Base-by-base conservation (phyloP, 129 eudicot genomes). In the Mikania micrantha region DNA sequence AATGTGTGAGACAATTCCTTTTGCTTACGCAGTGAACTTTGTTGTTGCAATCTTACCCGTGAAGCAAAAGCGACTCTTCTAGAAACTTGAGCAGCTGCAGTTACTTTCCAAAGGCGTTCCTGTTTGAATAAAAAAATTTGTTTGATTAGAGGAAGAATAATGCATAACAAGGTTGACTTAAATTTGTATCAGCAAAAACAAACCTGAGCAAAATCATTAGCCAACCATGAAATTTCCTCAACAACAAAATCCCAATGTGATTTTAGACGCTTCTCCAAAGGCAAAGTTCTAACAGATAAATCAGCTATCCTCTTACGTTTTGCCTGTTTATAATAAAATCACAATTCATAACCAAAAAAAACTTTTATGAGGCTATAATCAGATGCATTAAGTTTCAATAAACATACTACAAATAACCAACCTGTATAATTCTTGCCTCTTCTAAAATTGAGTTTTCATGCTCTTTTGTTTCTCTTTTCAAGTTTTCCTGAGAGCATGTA, bases 181-280 rank as follows among this genome's bases (percentile, higher is more conserved):
- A 19, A 0, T n/a, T 57, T 15, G 41, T 49, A 50, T 27, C 58
- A 62, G 50, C 20, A 59, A 62, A 45, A 25, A 61, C 74, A 77
- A 32, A 91, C 97, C 97, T 91, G 97, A 8, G 97, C 87, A 83
- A 91, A 91, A 73, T 91, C 97, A 81, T 91, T 91, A 45, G 97
- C 97, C 75, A 91, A 42, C 97, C 97, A 91, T 66, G 85, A 70
- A 94, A 91, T 88, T 76, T 91, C 97, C 77, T 85, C 97, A 17
- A 91, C 84, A 21, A 91, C 97, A 80, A 81, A 79, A 77, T 81
- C 88, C 97, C 97, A 85, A 24, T 91, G 90, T 52, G 94, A 81
- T 78, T 76, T 88, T 32, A 17, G 81, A 53, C 69, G 78, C 66
- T 57, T 69, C 59, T 75, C 81, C 52, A 21, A 15, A 13, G 80